These are phyloP conservation scores for Podospora pseudoanserina DNA, from an alignment of 495 filamentous ascomycete genomes.

Conservation along the genomic window DNA sequence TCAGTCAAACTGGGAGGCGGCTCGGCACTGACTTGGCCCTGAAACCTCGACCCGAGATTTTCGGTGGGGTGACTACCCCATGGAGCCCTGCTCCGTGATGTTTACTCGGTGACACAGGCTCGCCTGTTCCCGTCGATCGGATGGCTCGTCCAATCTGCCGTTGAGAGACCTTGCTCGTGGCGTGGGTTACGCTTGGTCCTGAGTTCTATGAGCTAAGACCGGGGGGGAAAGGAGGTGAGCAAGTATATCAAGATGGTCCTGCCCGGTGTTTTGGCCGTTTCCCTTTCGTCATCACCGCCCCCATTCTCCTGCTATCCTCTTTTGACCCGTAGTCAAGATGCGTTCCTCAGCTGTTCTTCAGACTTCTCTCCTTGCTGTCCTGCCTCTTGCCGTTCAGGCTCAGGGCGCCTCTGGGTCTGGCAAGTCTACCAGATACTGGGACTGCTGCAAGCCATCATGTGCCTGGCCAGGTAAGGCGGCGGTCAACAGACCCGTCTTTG, in stretches of 20 bases:
- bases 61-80: slow-evolving; percentile 3
- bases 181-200: background rate
- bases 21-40: background rate
- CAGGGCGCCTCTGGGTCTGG: slow-evolving; percentile 24
- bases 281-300: background rate
- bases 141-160: slow-evolving; percentile 1
- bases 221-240: background rate
- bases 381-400: slow-evolving; percentile 24
- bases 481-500: slow-evolving; percentile 46
- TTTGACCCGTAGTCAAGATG: slow-evolving; percentile 17
- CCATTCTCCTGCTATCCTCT: background rate
- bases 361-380: slow-evolving; percentile 22
- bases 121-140: background rate
- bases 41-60: slow-evolving; percentile 3
- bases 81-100: slow-evolving; percentile 11
- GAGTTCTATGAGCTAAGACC: background rate
- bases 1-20: slow-evolving; percentile 4
- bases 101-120: slow-evolving; percentile 15
- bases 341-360: slow-evolving; percentile 23
- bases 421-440: slow-evolving; percentile 46
- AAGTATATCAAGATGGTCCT: slow-evolving; percentile 6
- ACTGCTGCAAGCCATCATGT: slow-evolving; percentile 61
- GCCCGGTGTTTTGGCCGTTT: background rate
- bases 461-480: slow-evolving; percentile 53
- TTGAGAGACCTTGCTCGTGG: background rate